Percentiles rank a stretch among this genome's conserved stretches.
Evolutionary conservation across 2,329 filamentous ascomycete species (phyloP).

Genomic region (Xenosphaeropsis pyriputrescens): DNA sequence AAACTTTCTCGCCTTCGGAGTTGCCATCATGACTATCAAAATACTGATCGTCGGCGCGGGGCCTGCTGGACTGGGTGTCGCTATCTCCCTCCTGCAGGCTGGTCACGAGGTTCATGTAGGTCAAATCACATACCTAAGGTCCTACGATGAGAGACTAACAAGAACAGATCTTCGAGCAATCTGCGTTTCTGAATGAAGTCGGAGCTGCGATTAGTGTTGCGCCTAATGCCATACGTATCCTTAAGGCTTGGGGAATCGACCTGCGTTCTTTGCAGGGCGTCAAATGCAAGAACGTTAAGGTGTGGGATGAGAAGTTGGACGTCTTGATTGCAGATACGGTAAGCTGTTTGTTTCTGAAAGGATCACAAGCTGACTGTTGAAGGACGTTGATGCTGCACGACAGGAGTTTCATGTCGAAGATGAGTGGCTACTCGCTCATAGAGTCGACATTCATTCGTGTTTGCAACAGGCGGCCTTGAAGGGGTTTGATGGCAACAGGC

Average conservation of each 20-base stretch:
- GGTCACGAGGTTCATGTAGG: too few relatives aligned
- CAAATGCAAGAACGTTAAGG: neutral
- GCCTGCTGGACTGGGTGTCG: too few relatives aligned
- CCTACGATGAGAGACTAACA: too few relatives aligned
- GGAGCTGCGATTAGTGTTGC: constrained; percentile 24
- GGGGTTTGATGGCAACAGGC: too few relatives aligned
- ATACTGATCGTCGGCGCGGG: too few relatives aligned
- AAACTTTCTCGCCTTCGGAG: too few relatives aligned
- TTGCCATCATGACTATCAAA: too few relatives aligned
- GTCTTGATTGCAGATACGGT: neutral
- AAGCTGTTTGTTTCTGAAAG: constrained; percentile 1
- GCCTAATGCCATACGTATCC: constrained; percentile 21
- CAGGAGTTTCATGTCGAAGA: neutral
- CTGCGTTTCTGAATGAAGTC: constrained; percentile 20
- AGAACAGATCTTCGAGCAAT: constrained; percentile 21
- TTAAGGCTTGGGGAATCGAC: constrained; percentile 22
- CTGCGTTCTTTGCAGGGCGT: neutral
- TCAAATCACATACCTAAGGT: too few relatives aligned
- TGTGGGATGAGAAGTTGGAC: neutral
- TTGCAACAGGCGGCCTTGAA: too few relatives aligned
- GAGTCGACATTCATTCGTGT: too few relatives aligned
- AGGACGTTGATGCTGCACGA: neutral
- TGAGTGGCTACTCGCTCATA: too few relatives aligned
- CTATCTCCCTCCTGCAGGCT: too few relatives aligned
- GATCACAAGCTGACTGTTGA: neutral